phyloP scores from a whole-genome alignment of 148 eudicot species.

The Fallopia convolvulus region DNA sequence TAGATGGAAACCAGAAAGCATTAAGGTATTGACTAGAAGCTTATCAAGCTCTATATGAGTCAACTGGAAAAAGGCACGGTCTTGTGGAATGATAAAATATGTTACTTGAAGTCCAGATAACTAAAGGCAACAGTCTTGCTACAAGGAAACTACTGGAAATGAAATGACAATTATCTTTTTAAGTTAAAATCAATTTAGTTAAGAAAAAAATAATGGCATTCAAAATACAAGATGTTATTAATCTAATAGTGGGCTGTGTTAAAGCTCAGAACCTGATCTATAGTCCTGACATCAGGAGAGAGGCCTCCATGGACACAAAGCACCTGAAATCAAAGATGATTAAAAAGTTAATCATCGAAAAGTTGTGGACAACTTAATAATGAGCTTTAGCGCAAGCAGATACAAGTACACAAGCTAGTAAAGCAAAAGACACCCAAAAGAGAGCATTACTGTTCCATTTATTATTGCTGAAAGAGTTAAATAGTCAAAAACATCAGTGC shows the following conservation, averaged over 20 bases:
- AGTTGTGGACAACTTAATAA: background rate
- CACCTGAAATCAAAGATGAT: slow-evolving; percentile 42
- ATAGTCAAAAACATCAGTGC: slow-evolving; percentile 98
- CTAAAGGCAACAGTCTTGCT: too few relatives aligned
- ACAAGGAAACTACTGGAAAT: too few relatives aligned
- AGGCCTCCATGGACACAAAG: slow-evolving; percentile 99
- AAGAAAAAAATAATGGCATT: background rate
- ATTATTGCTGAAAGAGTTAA: slow-evolving; percentile 92
- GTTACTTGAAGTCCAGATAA: too few relatives aligned
- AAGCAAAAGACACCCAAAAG: slow-evolving; percentile 1
- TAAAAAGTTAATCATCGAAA: background rate
- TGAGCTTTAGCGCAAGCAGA: background rate
- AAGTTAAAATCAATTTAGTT: background rate
- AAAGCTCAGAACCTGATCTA: slow-evolving; percentile 65
- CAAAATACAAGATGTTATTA: background rate
- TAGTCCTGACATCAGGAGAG: slow-evolving; percentile 89
- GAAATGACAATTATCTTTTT: background rate
- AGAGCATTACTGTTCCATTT: slow-evolving; percentile 78
- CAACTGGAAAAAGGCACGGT: background rate
- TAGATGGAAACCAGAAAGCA: background rate
- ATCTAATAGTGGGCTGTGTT: background rate
- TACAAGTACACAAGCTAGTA: background rate
- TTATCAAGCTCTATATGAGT: background rate
- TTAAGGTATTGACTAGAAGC: background rate
- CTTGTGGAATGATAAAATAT: background rate